Conservation (phyloP, 2,329 filamentous ascomycete genomes). For the Fusarium kyushuense region DNA sequence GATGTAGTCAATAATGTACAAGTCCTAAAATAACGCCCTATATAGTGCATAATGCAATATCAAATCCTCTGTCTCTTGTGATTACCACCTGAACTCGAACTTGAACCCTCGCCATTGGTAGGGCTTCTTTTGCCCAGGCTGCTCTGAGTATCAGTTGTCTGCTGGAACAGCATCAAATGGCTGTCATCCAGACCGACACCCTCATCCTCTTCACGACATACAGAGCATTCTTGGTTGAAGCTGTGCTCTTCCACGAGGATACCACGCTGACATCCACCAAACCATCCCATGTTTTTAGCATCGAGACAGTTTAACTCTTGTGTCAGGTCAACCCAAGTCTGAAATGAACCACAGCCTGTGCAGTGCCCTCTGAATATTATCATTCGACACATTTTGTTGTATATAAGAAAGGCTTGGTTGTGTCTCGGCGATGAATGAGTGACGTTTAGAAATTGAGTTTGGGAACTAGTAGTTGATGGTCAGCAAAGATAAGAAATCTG, state of each 20-base stretch:
- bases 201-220: slow-evolving; percentile 58
- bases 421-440: slow-evolving; percentile 5
- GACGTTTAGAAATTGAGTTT: neutral
- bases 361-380: slow-evolving; percentile 60
- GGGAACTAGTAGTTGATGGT: slow-evolving; percentile 1
- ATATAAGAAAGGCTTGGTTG: slow-evolving; percentile 1
- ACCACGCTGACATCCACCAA: slow-evolving; percentile 59
- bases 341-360: slow-evolving; percentile 56
- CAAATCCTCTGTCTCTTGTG: slow-evolving; percentile 52
- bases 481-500: neutral
- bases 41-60: slow-evolving; percentile 4
- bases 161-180: slow-evolving; percentile 13
- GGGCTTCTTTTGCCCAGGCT: slow-evolving; percentile 39
- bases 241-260: slow-evolving; percentile 58
- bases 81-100: slow-evolving; percentile 14
- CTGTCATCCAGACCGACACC: slow-evolving; percentile 57
- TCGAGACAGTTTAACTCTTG: slow-evolving; percentile 62
- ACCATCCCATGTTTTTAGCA: slow-evolving; percentile 61
- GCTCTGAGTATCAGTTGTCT: slow-evolving; percentile 7
- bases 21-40: slow-evolving; percentile 2
- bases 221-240: slow-evolving; percentile 63
- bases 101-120: slow-evolving; percentile 34
- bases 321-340: slow-evolving; percentile 59
- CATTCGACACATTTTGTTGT: slow-evolving; percentile 60
- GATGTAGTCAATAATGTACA: neutral